phyloP scores from a whole-genome alignment of 2,329 filamentous ascomycete species.

The Colletotrichum gigasporum region DNA sequence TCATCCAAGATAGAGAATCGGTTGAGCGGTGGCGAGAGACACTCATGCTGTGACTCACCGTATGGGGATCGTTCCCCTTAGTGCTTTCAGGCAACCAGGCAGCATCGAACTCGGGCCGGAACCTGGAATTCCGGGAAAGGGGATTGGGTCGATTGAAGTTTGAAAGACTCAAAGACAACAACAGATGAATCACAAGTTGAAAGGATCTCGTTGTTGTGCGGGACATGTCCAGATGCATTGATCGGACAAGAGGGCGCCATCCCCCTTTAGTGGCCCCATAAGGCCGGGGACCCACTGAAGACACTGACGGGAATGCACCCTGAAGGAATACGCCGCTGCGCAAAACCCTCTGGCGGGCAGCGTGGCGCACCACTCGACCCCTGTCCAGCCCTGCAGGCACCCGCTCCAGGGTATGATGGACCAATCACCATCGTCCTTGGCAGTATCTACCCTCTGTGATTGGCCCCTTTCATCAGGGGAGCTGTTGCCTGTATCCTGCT shows the following conservation, averaged over 20 bases:
- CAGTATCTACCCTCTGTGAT: background rate
- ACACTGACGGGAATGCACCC: background rate
- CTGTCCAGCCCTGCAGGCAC: background rate
- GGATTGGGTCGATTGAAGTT: no score
- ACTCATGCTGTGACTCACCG: background rate
- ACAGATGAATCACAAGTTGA: no score
- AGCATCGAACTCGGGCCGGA: no score
- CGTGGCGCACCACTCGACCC: background rate
- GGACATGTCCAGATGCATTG: no score
- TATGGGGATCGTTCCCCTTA: background rate
- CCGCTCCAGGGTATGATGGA: background rate
- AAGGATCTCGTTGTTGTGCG: no score
- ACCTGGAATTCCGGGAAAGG: no score
- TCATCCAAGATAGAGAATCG: no score
- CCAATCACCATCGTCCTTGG: background rate
- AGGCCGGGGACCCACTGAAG: background rate
- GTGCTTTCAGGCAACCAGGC: background rate
- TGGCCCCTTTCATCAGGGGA: background rate
- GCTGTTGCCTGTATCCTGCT: conserved; percentile 15
- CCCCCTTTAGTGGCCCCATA: background rate
- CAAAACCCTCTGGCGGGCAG: conserved; percentile 2
- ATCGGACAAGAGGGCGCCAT: no score
- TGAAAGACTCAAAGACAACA: no score
- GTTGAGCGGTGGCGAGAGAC: background rate
- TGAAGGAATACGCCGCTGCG: conserved; percentile 24